These are phyloP conservation scores for Cynanchum wilfordii DNA, from an alignment of 257 asterid genomes.

Conservation along the genomic window DNA sequence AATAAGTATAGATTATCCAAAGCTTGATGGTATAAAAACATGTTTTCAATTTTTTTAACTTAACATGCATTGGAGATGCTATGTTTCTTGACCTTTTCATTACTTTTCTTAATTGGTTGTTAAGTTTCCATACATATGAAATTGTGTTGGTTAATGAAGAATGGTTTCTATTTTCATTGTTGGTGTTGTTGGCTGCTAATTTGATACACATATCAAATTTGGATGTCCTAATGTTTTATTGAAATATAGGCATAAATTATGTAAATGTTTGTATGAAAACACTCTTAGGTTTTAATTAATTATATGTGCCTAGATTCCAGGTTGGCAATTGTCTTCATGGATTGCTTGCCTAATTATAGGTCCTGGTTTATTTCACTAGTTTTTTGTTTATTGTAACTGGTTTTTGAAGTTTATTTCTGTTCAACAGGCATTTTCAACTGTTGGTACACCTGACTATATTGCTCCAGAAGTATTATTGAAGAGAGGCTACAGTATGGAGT, in stretches of 20 bases:
- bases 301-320: background rate
- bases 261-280: background rate
- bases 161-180: background rate
- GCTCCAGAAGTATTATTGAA: conserved; percentile 87
- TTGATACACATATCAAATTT: background rate
- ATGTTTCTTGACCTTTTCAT: background rate
- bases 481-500: conserved; percentile 82
- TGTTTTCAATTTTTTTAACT: background rate
- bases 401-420: background rate
- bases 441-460: conserved; percentile 93
- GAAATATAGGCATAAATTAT: background rate
- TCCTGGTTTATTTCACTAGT: background rate
- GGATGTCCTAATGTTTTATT: background rate
- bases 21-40: background rate
- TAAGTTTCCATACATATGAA: background rate
- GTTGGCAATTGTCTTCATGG: background rate
- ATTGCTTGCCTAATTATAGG: background rate
- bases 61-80: background rate
- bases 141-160: background rate
- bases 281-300: background rate
- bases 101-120: background rate
- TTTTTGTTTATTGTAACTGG: background rate
- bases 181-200: background rate
- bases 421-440: conserved; percentile 85
- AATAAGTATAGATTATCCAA: background rate